Percentiles rank a stretch among this genome's conserved stretches.
phyloP scores from a whole-genome alignment of 1,284 basidiomycete species.

The Microbotryum scabiosae region DNA sequence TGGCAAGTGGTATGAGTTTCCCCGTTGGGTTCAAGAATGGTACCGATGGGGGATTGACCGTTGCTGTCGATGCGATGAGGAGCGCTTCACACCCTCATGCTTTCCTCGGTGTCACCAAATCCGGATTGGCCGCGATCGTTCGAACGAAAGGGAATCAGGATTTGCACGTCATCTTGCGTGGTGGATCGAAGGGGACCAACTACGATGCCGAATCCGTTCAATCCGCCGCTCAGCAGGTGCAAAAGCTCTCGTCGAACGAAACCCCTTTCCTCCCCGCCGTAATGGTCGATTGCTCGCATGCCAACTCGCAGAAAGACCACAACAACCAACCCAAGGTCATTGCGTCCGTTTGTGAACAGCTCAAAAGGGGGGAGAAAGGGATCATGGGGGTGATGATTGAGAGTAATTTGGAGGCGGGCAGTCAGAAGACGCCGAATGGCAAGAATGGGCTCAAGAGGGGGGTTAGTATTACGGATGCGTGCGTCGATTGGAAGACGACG shows the following conservation, averaged over 20 bases:
- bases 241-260: conserved; percentile 49
- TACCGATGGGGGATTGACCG: conserved; percentile 76
- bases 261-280: conserved; percentile 23
- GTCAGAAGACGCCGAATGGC: conserved; percentile 66
- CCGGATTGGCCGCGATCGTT: conserved; percentile 88
- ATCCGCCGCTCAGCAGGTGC: conserved; percentile 59
- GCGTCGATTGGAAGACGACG: conserved; percentile 83
- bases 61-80: conserved; percentile 92
- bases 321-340: conserved; percentile 75
- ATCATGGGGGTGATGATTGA: conserved; percentile 98
- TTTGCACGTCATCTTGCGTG: conserved; percentile 88
- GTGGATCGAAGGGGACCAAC: conserved; percentile 81
- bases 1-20: conserved; percentile 80
- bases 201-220: conserved; percentile 66
- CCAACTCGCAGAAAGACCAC: conserved; percentile 88
- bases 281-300: conserved; percentile 45
- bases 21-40: conserved; percentile 98
- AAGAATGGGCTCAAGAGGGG: conserved; percentile 54
- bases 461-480: conserved; percentile 82
- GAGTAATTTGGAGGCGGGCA: conserved; percentile 77
- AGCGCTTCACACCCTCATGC: conserved; percentile 85
- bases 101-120: conserved; percentile 96
- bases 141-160: conserved; percentile 67
- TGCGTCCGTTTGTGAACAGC: conserved; percentile 65
- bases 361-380: conserved; percentile 61